These are phyloP conservation scores for Emergomyces pasteurianus DNA, from an alignment of 2,329 filamentous ascomycete species.

Conservation along the genomic window DNA sequence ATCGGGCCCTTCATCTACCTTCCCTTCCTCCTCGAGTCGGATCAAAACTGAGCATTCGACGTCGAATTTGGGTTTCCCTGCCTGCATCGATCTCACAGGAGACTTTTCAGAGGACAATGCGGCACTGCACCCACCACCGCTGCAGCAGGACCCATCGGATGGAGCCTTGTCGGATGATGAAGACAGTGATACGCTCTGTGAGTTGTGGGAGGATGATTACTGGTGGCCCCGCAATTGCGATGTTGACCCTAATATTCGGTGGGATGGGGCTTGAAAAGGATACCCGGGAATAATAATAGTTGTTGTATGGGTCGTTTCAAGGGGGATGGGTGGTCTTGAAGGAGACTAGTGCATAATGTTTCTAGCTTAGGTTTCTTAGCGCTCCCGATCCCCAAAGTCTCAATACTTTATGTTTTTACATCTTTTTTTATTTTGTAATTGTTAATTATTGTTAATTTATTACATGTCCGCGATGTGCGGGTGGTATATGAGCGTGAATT, in stretches of 20 bases:
- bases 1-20: neutral
- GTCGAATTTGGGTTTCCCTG: neutral
- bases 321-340: neutral
- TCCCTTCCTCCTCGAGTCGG: neutral
- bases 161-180: slow-evolving; percentile 3
- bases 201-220: slow-evolving; percentile 8
- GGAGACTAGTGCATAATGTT: neutral
- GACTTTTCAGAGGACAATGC: neutral
- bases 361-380: too few species aligned
- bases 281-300: neutral
- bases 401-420: neutral
- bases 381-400: neutral
- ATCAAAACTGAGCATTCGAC: neutral
- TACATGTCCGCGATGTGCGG: neutral
- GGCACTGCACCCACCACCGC: neutral
- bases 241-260: slow-evolving; percentile 8
- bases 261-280: neutral
- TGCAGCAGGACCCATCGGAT: neutral
- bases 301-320: neutral
- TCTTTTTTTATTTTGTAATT: too few species aligned
- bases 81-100: neutral
- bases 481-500: neutral
- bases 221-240: slow-evolving; percentile 10
- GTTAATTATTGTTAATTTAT: neutral
- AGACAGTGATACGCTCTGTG: neutral